Evolutionary conservation across 306 rosid species (phyloP).

Genomic region (Echinosophora koreensis): DNA sequence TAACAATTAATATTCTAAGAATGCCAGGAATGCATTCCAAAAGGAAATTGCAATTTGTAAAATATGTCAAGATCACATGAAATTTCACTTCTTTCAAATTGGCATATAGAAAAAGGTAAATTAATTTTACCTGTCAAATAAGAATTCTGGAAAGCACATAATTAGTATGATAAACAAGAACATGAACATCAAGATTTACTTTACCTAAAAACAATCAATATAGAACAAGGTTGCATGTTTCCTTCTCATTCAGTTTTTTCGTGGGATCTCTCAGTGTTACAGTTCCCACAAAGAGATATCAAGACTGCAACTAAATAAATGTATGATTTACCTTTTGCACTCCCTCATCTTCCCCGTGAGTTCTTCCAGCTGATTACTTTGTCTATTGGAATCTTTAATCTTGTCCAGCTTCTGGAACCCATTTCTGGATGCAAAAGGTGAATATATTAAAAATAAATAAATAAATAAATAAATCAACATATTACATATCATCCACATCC

Average conservation of each 20-base stretch:
- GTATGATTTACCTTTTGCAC: conserved; percentile 74
- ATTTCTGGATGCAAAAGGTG: conserved; percentile 67
- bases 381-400: conserved; percentile 93
- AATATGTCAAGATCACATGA: conserved; percentile 25
- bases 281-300: conserved; percentile 25
- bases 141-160: conserved; percentile 27
- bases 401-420: conserved; percentile 98
- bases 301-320: conserved; percentile 27
- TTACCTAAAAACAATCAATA: not conserved
- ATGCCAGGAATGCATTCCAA: conserved; percentile 25
- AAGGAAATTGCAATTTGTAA: conserved; percentile 12
- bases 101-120: conserved; percentile 9
- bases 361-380: conserved; percentile 92
- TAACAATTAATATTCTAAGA: conserved; percentile 26
- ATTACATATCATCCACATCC: conserved; percentile 32
- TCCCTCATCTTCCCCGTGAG: conserved; percentile 97
- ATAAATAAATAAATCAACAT: not conserved
- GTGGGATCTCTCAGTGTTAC: conserved; percentile 26
- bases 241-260: conserved; percentile 12
- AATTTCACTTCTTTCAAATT: conserved; percentile 28
- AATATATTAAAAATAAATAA: conserved; percentile 22
- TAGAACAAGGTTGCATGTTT: conserved; percentile 12
- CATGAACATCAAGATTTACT: not conserved
- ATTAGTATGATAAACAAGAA: conserved; percentile 34
- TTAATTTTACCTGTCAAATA: conserved; percentile 4